Base-by-base conservation (phyloP, 148 eudicot genomes). In the Chenopodium formosanum region DNA sequence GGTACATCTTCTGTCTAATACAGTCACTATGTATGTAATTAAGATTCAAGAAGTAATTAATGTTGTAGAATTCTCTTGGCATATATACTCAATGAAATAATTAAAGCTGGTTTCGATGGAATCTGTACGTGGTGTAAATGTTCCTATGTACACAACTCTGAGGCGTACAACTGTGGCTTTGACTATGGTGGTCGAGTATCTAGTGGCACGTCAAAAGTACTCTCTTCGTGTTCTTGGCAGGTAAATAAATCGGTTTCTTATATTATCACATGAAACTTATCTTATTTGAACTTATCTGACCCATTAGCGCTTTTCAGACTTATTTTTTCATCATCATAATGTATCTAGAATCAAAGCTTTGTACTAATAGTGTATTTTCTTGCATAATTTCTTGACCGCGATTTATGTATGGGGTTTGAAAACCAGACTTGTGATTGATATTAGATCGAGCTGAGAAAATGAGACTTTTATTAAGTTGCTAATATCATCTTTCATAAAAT, bases 81-180 rank as follows among this genome's bases (percentile, higher is more conserved):
- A 74, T 34, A 3, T 32, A 32, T 74, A 2, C 16, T 37, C 62
- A 63, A 9, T 82, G 25, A 83, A 40, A 40, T 37, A 37, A 27
- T 27, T 27, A 27, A 87, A 92, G 97, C 83, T 93, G 82, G 94
- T 82, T 63, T 84, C 93, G 0, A 93, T 93, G 97, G 97, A 93
- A 78, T 90, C 94, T 48, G 89, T 93, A 13, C 92, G 94, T 31
- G 93, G 94, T 1, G 88, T 93, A 31, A 93, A 80, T 79, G 93
- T 93, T 73, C 97, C 97, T 0, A 93, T 93, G 97, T 93, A 93
- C 87, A 90, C 97, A 60, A 89, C 94, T 29, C 90, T 93, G 34
- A 86, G 97, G 82, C 84, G 94, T 66, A 91, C 94, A 44, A 90
- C 97, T 10, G 91, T 93, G 27, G 91, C 88, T 71, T 86, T 93